Evolutionary conservation across 2,329 filamentous ascomycete species (phyloP).

Genomic region (Xylogone sp.): DNA sequence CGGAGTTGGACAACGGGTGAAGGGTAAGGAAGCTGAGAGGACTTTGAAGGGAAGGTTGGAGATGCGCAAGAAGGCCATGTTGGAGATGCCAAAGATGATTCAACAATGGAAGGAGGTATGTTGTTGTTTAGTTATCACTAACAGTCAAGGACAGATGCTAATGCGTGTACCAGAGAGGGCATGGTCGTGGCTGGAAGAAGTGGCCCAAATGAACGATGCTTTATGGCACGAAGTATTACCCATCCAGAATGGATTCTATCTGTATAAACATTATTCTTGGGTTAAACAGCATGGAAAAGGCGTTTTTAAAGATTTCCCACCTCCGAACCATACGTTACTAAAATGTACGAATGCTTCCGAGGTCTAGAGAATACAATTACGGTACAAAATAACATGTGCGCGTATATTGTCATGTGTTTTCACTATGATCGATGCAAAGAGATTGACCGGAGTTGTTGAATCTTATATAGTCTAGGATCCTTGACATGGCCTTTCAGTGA

Average conservation of each 20-base stretch:
- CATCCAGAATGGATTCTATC: background rate
- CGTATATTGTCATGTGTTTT: too few species aligned
- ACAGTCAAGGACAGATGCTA: constrained; percentile 24
- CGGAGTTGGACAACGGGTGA: constrained; percentile 86
- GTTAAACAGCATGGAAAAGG: constrained; percentile 14
- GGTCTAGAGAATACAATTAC: background rate
- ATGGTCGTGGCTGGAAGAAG: constrained; percentile 72
- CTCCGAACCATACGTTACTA: background rate
- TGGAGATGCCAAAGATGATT: constrained; percentile 91
- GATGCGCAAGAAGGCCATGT: constrained; percentile 84
- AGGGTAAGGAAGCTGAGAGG: constrained; percentile 92
- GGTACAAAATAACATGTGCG: too few species aligned
- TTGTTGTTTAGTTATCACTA: constrained; percentile 27
- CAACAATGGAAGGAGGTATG: constrained; percentile 88
- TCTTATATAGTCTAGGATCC: too few species aligned
- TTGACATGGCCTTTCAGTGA: too few species aligned
- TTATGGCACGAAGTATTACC: constrained; percentile 1
- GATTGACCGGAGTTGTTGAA: too few species aligned
- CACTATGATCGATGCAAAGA: too few species aligned
- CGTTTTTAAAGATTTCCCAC: constrained; percentile 7
- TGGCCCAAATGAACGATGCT: constrained; percentile 52
- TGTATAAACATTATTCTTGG: constrained; percentile 20
- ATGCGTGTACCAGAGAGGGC: constrained; percentile 51
- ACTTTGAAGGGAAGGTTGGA: constrained; percentile 80
- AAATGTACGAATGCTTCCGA: background rate